These are phyloP conservation scores for Cyberlindnera japonica DNA, from an alignment of 805 yeast species.

Conservation along the genomic window DNA sequence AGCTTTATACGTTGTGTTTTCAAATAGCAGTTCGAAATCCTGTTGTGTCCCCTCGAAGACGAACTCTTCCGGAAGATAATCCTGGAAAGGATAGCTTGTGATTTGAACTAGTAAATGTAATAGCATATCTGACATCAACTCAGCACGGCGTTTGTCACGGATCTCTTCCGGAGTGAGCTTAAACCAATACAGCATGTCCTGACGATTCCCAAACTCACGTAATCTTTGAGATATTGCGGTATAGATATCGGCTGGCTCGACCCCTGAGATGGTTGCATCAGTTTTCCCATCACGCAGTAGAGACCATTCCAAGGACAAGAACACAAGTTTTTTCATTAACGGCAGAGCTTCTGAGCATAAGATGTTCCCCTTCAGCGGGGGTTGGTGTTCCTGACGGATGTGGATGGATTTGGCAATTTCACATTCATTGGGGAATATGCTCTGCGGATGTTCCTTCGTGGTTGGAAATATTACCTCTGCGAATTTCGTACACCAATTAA, in stretches of 20 bases:
- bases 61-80: constrained; percentile 1
- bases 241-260: neutral
- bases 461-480: constrained; percentile 15
- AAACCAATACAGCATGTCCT: constrained; percentile 19
- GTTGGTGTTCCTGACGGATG: neutral
- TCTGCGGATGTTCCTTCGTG: neutral
- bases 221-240: neutral
- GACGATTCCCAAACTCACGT: constrained; percentile 7
- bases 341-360: constrained; percentile 7
- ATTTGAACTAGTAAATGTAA: constrained; percentile 15
- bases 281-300: neutral
- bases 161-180: constrained; percentile 12
- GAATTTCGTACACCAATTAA: constrained; percentile 11
- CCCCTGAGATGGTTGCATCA: neutral
- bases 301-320: constrained; percentile 10
- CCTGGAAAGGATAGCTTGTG: constrained; percentile 15
- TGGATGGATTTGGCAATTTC: constrained; percentile 17
- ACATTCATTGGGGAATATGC: constrained; percentile 20
- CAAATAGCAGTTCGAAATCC: constrained; percentile 12
- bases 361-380: neutral
- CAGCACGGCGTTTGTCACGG: constrained; percentile 1
- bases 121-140: constrained; percentile 8
- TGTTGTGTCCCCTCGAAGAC: constrained; percentile 1
- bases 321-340: constrained; percentile 10
- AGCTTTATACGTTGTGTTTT: constrained; percentile 12